A percentile compares a stretch with the other conserved stretches of the same genome.
Conservation (phyloP, 2,329 filamentous ascomycete species). For the Podosphaera aphanis region DNA sequence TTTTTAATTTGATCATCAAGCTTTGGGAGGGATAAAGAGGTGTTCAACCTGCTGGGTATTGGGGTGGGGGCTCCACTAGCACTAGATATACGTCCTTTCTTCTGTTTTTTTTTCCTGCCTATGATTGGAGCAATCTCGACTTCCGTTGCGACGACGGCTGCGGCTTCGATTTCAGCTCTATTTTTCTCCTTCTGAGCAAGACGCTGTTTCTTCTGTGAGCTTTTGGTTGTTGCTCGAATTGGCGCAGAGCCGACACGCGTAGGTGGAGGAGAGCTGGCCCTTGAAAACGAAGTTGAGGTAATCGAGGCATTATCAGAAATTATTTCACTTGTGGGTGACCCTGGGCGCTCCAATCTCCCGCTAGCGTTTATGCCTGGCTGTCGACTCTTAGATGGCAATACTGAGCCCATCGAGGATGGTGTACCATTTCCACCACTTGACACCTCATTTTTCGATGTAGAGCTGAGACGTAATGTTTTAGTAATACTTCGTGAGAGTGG, state of each 20-base stretch:
- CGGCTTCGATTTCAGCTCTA: constrained; percentile 27
- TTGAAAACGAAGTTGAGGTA: constrained; percentile 47
- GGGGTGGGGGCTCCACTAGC: constrained; percentile 12
- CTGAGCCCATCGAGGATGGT: constrained; percentile 15
- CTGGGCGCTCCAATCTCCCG: constrained; percentile 29
- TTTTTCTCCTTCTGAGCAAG: constrained; percentile 42
- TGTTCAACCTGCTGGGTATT: constrained; percentile 9
- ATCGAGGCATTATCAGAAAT: constrained; percentile 58
- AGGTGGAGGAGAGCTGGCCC: constrained; percentile 47
- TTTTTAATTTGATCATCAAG: background rate
- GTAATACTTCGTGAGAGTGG: constrained; percentile 28
- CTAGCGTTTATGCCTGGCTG: constrained; percentile 27
- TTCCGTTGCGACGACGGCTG: constrained; percentile 18
- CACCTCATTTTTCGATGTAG: constrained; percentile 37
- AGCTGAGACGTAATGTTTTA: constrained; percentile 46
- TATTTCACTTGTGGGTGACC: constrained; percentile 49
- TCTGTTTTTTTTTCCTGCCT: constrained; percentile 66
- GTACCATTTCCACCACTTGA: constrained; percentile 18
- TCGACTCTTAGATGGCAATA: constrained; percentile 21
- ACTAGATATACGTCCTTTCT: constrained; percentile 37
- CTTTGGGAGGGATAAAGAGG: constrained; percentile 4
- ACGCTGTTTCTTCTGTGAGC: constrained; percentile 53
- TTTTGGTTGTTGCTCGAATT: constrained; percentile 49
- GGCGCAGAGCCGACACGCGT: constrained; percentile 44
- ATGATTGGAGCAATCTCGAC: constrained; percentile 44